Base-by-base conservation (phyloP, 257 asterid species). In the Primulina eburnea region DNA sequence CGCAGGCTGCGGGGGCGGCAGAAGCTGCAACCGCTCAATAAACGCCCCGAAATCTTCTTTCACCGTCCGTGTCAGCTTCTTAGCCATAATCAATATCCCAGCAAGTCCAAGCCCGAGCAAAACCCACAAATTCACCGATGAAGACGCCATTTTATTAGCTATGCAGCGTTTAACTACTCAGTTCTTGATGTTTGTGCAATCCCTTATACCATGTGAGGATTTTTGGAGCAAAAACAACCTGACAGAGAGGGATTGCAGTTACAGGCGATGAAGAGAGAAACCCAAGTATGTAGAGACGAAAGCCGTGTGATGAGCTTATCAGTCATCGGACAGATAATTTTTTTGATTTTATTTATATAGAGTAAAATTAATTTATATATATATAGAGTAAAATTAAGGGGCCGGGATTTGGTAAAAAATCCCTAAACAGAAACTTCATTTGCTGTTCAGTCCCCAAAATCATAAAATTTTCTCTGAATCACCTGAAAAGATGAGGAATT, bases 1-100 rank as follows among this genome's bases (percentile, higher is more conserved):
- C 30, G 88, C 88, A 26, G 97, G 99, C 80, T 90, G 99, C 69
- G 99, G 98, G 20, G 99, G 99, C 71, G 99, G 99, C 76, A 89
- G 75, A n/a, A 94, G 89, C 88, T 89, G 88, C 55, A 94, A 80
- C 67, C 96, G 82, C 79, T 91, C 87, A 24, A 91, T 82, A 83
- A 91, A 94, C 3, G 98, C 96, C 66, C 98, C 99, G 64, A 88
- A 94, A 73, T 94, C 98, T 53, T 83, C 89, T 71, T 80, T 94
- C 35, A 88, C 97, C 12, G 73, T 86, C 73, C 81, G 85, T 84
- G 86, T 94, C 28, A 91, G 82, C 86, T 88, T 91, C 85, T 84
- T 89, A 11, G 96, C 86, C 94, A 94, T 77, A 69, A 91, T 68
- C 62, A 91, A 60, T 75, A 94, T 88, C 50, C 99, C 99, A 20